phyloP scores from a whole-genome alignment of 1,139 yeast genomes.

The Casaregolazyma suthepensis region DNA sequence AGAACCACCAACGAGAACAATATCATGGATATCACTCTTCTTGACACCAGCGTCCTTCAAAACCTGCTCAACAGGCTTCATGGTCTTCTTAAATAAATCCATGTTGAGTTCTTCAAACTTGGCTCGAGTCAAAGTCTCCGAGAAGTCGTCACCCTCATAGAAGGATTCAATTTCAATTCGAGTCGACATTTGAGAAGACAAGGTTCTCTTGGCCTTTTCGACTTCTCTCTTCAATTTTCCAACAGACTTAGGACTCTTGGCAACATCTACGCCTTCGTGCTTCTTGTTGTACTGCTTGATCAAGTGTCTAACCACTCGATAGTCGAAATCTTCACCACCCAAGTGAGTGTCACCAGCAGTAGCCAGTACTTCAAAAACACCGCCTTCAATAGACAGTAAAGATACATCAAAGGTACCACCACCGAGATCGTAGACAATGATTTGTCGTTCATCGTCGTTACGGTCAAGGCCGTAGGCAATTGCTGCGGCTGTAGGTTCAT shows the following conservation, averaged over 20 bases:
- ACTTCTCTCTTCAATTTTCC: conserved; percentile 93
- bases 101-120: conserved; percentile 90
- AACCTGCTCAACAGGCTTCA: conserved; percentile 91
- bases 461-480: conserved; percentile 96
- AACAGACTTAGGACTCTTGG: conserved; percentile 69
- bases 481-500: conserved; percentile 98
- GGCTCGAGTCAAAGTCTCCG: conserved; percentile 89
- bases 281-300: conserved; percentile 83
- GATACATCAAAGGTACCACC: conserved; percentile 91
- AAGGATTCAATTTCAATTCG: conserved; percentile 93
- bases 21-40: conserved; percentile 80
- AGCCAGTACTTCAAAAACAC: conserved; percentile 75
- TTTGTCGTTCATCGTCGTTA: conserved; percentile 81
- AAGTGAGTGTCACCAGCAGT: conserved; percentile 87
- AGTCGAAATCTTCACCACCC: conserved; percentile 97
- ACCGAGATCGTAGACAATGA: conserved; percentile 90
- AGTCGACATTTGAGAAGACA: conserved; percentile 84
- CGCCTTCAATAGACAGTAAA: conserved; percentile 76
- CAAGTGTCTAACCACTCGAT: conserved; percentile 81
- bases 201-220: conserved; percentile 93
- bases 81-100: conserved; percentile 80
- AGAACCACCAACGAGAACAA: conserved; percentile 95
- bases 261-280: conserved; percentile 62
- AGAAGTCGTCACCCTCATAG: conserved; percentile 91
- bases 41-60: conserved; percentile 81